These are phyloP conservation scores for Dothistroma pini DNA, from an alignment of 2,329 filamentous ascomycete species.

Conservation along the genomic window DNA sequence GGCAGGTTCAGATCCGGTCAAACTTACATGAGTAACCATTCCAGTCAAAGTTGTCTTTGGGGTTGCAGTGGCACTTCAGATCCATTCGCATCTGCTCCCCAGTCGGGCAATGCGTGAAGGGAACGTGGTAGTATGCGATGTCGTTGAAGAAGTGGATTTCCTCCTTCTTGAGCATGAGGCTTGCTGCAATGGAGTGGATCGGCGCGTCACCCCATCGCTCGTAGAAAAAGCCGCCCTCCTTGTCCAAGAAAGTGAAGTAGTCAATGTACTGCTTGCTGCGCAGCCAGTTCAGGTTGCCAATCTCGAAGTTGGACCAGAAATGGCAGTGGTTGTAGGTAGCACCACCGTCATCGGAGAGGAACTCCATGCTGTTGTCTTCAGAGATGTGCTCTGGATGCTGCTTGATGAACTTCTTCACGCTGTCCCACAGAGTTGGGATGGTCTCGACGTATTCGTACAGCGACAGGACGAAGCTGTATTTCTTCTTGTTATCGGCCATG, in stretches of 20 bases:
- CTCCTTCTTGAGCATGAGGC: conserved; percentile 81
- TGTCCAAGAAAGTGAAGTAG: conserved; percentile 84
- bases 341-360: conserved; percentile 86
- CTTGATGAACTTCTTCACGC: conserved; percentile 89
- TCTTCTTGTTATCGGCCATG: conserved; percentile 95
- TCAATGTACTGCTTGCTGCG: conserved; percentile 84
- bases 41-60: conserved; percentile 98
- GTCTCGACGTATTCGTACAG: conserved; percentile 96
- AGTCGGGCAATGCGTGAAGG: conserved; percentile 96
- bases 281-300: conserved; percentile 91
- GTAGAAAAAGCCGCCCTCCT: conserved; percentile 96
- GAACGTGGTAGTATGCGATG: conserved; percentile 96
- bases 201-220: conserved; percentile 98
- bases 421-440: conserved; percentile 94
- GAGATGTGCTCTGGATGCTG: conserved; percentile 84
- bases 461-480: conserved; percentile 95
- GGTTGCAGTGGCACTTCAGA: conserved; percentile 90
- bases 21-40: conserved; percentile 92
- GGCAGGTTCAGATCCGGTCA: neutral
- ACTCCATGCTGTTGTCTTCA: conserved; percentile 80
- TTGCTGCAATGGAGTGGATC: conserved; percentile 94
- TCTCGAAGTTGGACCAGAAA: conserved; percentile 99
- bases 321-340: conserved; percentile 96
- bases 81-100: conserved; percentile 79
- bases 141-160: conserved; percentile 99